phyloP scores from a whole-genome alignment of 345 rosid species.

The Eucalyptus erythrocorys region DNA sequence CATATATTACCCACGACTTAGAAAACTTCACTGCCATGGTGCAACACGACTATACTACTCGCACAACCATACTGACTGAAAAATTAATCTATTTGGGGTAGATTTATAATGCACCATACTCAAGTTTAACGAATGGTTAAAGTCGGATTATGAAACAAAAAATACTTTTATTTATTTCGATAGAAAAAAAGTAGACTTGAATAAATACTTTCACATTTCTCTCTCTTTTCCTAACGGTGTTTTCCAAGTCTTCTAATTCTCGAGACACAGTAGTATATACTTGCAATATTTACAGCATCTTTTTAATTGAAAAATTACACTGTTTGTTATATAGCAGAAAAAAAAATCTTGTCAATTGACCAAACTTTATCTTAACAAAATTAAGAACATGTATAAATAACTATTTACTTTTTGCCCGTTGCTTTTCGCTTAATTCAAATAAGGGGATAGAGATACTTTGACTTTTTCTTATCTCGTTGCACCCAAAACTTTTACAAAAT shows the following conservation, averaged over 20 bases:
- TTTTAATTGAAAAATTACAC: no score
- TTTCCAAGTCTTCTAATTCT: neutral
- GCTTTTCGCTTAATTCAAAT: neutral
- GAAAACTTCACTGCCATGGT: rapidly evolving
- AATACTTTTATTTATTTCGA: neutral
- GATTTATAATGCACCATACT: neutral
- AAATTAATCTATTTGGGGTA: rapidly evolving
- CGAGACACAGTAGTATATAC: neutral
- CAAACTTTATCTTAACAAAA: neutral
- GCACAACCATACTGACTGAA: neutral
- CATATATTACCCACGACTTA: neutral
- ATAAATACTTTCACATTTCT: neutral
- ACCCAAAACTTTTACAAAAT: neutral
- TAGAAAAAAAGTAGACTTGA: neutral
- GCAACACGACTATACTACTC: neutral
- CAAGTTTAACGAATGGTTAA: neutral
- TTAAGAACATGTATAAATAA: neutral
- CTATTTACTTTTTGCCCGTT: neutral
- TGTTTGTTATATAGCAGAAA: neutral
- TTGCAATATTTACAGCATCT: neutral
- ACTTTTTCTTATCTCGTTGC: neutral
- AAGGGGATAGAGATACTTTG: neutral
- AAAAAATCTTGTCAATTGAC: neutral
- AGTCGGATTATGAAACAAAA: neutral
- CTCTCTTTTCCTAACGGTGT: rapidly evolving